These are phyloP conservation scores for Artemisia annua DNA, from an alignment of 129 eudicot genomes.

Conservation along the genomic window DNA sequence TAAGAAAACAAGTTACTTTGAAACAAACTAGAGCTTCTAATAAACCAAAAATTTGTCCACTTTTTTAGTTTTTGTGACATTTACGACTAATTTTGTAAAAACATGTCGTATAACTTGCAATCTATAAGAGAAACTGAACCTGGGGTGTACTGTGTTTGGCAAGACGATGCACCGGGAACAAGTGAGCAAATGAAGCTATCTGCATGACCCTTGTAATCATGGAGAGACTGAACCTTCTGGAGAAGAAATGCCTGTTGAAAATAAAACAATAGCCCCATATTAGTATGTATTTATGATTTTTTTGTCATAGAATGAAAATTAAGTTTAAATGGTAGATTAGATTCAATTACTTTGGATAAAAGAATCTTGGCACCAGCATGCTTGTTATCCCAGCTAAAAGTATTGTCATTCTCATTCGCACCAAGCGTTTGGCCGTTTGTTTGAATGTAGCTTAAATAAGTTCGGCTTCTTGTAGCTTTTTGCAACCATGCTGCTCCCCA, in stretches of 20 bases:
- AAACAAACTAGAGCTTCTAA: not conserved
- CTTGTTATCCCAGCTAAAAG: constrained; percentile 63
- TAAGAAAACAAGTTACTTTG: too few relatives aligned
- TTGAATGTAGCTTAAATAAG: constrained; percentile 42
- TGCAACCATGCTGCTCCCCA: constrained; percentile 78
- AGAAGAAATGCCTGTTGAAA: constrained; percentile 73
- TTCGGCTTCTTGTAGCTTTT: constrained; percentile 45
- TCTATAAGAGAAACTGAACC: constrained; percentile 36
- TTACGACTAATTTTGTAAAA: not conserved
- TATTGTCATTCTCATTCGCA: constrained; percentile 32
- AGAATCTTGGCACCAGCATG: constrained; percentile 59
- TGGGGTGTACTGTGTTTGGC: constrained; percentile 78
- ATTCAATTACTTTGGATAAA: constrained; percentile 41
- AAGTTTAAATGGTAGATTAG: not conserved
- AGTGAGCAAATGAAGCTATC: constrained; percentile 94
- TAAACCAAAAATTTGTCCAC: not conserved
- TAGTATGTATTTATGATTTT: too few relatives aligned
- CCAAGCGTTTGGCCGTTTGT: constrained; percentile 35
- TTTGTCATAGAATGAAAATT: not conserved
- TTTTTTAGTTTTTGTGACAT: not conserved
- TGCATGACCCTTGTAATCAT: constrained; percentile 92
- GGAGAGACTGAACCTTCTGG: constrained; percentile 79
- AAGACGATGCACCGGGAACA: constrained; percentile 68
- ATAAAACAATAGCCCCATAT: not conserved
- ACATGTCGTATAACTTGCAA: not conserved